Conservation (phyloP, 371 early-diverging fungal species). For the Rhizopus microsporus region DNA sequence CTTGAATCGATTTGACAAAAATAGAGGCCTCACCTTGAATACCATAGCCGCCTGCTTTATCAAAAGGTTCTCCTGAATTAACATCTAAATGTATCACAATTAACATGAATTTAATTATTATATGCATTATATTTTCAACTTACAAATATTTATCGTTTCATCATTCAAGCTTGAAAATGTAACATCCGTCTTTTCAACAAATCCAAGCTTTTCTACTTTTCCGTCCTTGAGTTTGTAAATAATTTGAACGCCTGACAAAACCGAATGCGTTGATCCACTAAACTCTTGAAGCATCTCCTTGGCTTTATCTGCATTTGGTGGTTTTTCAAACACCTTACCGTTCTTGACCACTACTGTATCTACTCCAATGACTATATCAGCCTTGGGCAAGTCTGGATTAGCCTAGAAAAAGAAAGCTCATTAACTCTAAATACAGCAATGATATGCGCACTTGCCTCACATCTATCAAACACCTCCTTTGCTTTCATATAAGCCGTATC, state of each 20-base stretch:
- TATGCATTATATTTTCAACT: constrained; percentile 46
- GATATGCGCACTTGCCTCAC: constrained; percentile 25
- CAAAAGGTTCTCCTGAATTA: constrained; percentile 52
- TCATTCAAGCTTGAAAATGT: constrained; percentile 44
- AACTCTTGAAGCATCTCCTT: constrained; percentile 57
- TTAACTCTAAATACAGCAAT: constrained; percentile 2
- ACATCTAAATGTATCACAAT: constrained; percentile 34
- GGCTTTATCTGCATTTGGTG: constrained; percentile 54
- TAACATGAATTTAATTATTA: constrained; percentile 11
- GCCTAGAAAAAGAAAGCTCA: constrained; percentile 11
- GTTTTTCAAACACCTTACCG: constrained; percentile 63
- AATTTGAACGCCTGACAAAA: constrained; percentile 67
- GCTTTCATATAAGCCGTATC: constrained; percentile 47
- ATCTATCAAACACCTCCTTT: constrained; percentile 38
- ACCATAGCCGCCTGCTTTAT: constrained; percentile 89
- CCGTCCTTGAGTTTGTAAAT: constrained; percentile 27
- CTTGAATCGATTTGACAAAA: constrained; percentile 76
- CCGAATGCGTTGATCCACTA: constrained; percentile 61
- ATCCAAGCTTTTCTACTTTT: constrained; percentile 28
- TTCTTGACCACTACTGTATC: constrained; percentile 79
- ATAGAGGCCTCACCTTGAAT: constrained; percentile 77
- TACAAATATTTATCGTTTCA: constrained; percentile 68
- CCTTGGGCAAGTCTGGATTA: constrained; percentile 31
- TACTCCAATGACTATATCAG: constrained; percentile 74
- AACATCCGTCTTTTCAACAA: constrained; percentile 55